Conservation (phyloP, 768 basidiomycete genomes). For the Russula ochroleuca region DNA sequence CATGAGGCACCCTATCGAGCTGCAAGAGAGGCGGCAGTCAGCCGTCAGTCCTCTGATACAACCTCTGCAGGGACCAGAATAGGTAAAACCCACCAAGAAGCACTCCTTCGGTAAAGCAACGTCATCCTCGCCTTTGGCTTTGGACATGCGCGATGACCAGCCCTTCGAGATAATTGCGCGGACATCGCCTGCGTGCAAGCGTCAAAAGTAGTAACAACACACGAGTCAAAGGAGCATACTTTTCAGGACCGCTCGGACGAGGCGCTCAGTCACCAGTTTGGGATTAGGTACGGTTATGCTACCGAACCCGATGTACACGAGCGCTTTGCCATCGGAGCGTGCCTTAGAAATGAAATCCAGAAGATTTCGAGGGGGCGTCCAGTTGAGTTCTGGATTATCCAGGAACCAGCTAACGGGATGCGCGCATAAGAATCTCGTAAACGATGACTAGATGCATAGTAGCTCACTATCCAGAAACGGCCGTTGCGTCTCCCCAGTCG, state of each 20-base stretch:
- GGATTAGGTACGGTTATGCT: conserved; percentile 64
- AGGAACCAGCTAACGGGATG: conserved; percentile 52
- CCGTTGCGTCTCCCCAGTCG: conserved; percentile 60
- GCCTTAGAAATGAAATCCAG: conserved; percentile 55
- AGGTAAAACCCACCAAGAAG: conserved; percentile 36
- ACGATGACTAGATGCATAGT: conserved; percentile 9
- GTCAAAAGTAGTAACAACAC: not conserved
- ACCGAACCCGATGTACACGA: conserved; percentile 71
- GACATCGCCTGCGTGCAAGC: conserved; percentile 45
- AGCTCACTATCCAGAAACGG: conserved; percentile 51
- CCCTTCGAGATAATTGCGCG: conserved; percentile 65
- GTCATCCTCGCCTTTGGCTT: conserved; percentile 37
- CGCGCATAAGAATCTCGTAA: conserved; percentile 5
- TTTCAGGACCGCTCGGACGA: conserved; percentile 57
- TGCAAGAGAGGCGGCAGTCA: conserved; percentile 28
- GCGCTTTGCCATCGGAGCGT: conserved; percentile 48
- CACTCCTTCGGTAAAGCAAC: conserved; percentile 50
- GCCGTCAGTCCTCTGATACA: not conserved
- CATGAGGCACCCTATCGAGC: conserved; percentile 65
- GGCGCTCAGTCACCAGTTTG: conserved; percentile 47
- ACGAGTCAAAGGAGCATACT: conserved; percentile 37
- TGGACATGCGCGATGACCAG: conserved; percentile 57
- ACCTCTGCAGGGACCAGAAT: not conserved
- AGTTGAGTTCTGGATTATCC: conserved; percentile 55
- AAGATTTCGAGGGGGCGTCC: conserved; percentile 50